Base-by-base conservation (phyloP, 164 flowering plant genomes). In the Kalanchoe fedtschenkoi region DNA sequence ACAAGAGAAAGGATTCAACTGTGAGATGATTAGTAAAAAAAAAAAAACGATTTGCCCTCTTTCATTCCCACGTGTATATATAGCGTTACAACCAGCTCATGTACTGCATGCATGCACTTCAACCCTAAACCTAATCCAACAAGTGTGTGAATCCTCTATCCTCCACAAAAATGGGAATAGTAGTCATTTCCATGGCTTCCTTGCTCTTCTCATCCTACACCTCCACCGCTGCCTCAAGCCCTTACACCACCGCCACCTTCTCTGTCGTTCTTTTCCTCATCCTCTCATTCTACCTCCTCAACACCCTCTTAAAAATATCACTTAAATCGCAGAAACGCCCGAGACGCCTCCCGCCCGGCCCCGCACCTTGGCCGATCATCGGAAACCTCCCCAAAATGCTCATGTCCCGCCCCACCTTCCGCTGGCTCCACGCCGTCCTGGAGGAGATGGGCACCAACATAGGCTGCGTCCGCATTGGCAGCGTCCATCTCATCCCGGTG, bases 341-440 rank as follows among this genome's bases (percentile, higher is more conserved):
- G 6, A 60, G 26, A 14, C 30, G 39, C 2, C 62, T 7, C 30
- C 32, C 72, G 6, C 72, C 72, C 0, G 69, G 73, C 1, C 76
- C 76, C 19, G 29, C 5, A 6, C 68, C 72, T 15, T 69, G 65
- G 70, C 76, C 76, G 0, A 2, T 68, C 7, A 14, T 72, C 5
- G 76, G 76, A 9, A 41, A 51, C 33, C 28, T 69, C 0, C 60
- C 56, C 1, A 24, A 43, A 21, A 63, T 73, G 62, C 33, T 66
- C 1, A 15, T 3, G 4, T 60, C 60, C 46, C 59, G 66, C 22
- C 76, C 72, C 13, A 15, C 55, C 3, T 63, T 53, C 32, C 67
- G 68, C 1, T 73, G 76, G 76, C 37, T 72, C 1, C 72, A 69
- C 47, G 5, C 13, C 11, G 21, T 69, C 39, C 61, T 72, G 72